A percentile compares a stretch with the other conserved stretches of the same genome.
phyloP scores from a whole-genome alignment of 495 filamentous ascomycete species.

The Podospora pseudoanserina region DNA sequence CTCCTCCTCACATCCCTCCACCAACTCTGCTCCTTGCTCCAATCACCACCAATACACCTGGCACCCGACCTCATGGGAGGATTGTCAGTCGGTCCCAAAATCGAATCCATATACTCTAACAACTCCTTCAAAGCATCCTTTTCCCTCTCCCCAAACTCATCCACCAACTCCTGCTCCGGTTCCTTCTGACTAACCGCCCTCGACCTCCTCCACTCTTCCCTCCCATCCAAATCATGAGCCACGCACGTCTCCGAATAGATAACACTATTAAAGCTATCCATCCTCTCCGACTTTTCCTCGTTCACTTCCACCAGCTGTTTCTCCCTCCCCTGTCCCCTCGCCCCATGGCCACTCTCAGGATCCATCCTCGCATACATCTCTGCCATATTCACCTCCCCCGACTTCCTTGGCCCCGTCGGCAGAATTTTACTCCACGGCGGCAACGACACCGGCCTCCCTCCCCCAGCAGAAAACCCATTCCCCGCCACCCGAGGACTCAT shows the following conservation, averaged over 20 bases:
- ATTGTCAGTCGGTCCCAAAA: slow-evolving; percentile 8
- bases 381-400: not conserved
- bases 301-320: not conserved
- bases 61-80: not conserved
- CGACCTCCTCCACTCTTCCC: not conserved
- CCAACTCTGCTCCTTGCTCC: not conserved
- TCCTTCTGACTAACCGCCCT: not conserved
- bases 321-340: not conserved
- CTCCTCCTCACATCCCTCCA: not conserved
- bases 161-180: not conserved
- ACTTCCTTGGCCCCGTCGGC: not conserved
- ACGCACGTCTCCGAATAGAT: not conserved
- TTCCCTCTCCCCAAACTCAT: not conserved
- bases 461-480: not conserved
- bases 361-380: not conserved
- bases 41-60: not conserved
- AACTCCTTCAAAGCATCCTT: slow-evolving; percentile 12
- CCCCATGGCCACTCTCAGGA: not conserved
- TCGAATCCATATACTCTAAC: slow-evolving; percentile 6
- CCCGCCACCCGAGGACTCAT: not conserved
- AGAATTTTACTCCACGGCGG: not conserved
- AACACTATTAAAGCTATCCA: not conserved
- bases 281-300: not conserved
- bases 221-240: not conserved
- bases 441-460: not conserved